Percentiles rank a stretch among this genome's conserved stretches.
phyloP scores from a whole-genome alignment of 805 yeast species.

The Candida ortonii region DNA sequence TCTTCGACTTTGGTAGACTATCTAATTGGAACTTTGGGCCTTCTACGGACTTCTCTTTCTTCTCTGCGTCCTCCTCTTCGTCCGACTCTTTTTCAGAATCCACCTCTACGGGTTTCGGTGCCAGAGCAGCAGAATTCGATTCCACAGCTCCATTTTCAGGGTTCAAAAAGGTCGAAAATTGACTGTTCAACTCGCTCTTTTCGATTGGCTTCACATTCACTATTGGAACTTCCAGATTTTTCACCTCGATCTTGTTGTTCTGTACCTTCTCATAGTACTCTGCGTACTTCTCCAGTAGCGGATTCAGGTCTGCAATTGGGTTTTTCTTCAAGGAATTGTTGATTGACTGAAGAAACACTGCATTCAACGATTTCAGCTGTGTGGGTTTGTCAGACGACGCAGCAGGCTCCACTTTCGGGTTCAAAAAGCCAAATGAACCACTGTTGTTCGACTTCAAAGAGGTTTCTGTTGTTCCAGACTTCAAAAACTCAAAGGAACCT shows the following conservation, averaged over 20 bases:
- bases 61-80: slow-evolving; percentile 21
- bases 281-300: slow-evolving; percentile 56
- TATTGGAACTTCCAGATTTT: slow-evolving; percentile 22
- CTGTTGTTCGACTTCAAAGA: slow-evolving; percentile 3
- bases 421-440: slow-evolving; percentile 3
- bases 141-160: background rate
- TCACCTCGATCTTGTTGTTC: slow-evolving; percentile 25
- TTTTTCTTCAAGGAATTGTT: slow-evolving; percentile 39
- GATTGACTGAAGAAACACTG: slow-evolving; percentile 52
- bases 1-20: slow-evolving; percentile 45
- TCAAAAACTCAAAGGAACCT: slow-evolving; percentile 15
- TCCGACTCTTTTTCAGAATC: slow-evolving; percentile 7
- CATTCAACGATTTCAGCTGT: slow-evolving; percentile 64
- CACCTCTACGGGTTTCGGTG: slow-evolving; percentile 1
- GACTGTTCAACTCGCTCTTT: slow-evolving; percentile 2
- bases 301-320: slow-evolving; percentile 53
- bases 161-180: slow-evolving; percentile 1
- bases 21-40: slow-evolving; percentile 64
- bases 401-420: background rate
- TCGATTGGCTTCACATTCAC: slow-evolving; percentile 21
- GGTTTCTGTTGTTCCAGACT: slow-evolving; percentile 2
- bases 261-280: slow-evolving; percentile 46
- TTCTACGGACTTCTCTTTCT: slow-evolving; percentile 7
- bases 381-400: slow-evolving; percentile 33
- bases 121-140: background rate